Percentiles rank a stretch among this genome's conserved stretches.
Evolutionary conservation across 202 grass and related monocot genomes (phyloP).

Genomic region (Elaeis oleifera): DNA sequence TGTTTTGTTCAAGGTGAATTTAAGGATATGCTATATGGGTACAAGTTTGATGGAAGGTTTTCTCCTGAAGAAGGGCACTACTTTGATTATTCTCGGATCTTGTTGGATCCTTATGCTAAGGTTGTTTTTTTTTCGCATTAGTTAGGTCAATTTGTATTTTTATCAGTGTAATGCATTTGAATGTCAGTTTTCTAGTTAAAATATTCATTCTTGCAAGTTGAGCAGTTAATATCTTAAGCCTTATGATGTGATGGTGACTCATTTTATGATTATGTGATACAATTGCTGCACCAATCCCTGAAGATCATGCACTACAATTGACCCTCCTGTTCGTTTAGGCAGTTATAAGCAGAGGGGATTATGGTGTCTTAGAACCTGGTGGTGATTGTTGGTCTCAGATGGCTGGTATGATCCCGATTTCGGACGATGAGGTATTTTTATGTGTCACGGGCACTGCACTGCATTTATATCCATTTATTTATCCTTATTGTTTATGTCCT

Average conservation of each 20-base stretch:
- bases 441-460: not conserved
- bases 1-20: slow-evolving; percentile 48
- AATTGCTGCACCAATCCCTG: no score
- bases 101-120: slow-evolving; percentile 95
- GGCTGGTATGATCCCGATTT: slow-evolving; percentile 72
- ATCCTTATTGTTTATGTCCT: not conserved
- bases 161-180: no score
- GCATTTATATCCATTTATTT: not conserved
- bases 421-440: slow-evolving; percentile 36
- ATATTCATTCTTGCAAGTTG: no score
- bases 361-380: slow-evolving; percentile 41
- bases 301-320: not conserved
- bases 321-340: slow-evolving; percentile 30
- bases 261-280: no score
- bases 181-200: no score
- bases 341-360: slow-evolving; percentile 52
- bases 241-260: no score
- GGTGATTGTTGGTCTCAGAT: slow-evolving; percentile 77
- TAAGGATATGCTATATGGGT: slow-evolving; percentile 61
- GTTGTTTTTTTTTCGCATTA: slow-evolving; percentile 15
- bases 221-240: no score
- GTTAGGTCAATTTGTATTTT: no score
- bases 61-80: slow-evolving; percentile 48
- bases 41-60: slow-evolving; percentile 68
- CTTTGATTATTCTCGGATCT: slow-evolving; percentile 42